Conservation (phyloP, 176 grass and related monocot species). For the Oryza officinalis region DNA sequence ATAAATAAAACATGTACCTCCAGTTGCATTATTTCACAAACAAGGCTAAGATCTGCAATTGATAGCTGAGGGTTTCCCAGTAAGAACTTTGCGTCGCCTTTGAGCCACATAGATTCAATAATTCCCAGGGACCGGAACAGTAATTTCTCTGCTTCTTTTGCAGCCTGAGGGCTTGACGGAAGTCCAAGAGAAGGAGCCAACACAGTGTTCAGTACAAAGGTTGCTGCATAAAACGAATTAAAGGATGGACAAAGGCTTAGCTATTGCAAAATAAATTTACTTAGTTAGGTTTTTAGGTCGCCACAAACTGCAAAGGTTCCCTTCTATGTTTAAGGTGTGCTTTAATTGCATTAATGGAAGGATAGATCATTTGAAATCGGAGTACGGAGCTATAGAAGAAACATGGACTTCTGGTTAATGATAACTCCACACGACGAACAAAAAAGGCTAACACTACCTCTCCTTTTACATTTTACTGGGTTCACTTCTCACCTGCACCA, state of each 20-base stretch:
- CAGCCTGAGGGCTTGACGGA: conserved; percentile 52
- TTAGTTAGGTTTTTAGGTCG: neutral
- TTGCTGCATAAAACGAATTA: conserved; percentile 45
- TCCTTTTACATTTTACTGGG: neutral
- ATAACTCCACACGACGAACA: neutral
- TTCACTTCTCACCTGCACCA: conserved; percentile 53
- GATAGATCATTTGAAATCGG: neutral
- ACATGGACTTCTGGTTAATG: neutral
- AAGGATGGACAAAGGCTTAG: neutral
- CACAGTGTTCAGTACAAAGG: conserved; percentile 46
- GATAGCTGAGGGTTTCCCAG: conserved; percentile 65
- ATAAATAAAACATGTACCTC: conserved; percentile 49
- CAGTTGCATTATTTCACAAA: conserved; percentile 91
- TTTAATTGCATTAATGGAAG: neutral
- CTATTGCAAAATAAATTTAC: neutral
- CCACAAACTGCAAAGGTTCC: neutral
- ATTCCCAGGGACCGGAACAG: conserved; percentile 48
- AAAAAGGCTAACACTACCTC: neutral
- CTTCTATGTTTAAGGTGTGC: neutral
- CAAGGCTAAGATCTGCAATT: conserved; percentile 86
- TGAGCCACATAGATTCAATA: conserved; percentile 74
- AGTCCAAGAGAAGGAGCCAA: conserved; percentile 65
- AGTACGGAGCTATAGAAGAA: neutral
- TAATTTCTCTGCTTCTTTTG: conserved; percentile 64
- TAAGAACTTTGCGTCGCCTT: conserved; percentile 71